Conservation (phyloP, 352 stramenopile species). For the Phytopythium chamaehyphon region DNA sequence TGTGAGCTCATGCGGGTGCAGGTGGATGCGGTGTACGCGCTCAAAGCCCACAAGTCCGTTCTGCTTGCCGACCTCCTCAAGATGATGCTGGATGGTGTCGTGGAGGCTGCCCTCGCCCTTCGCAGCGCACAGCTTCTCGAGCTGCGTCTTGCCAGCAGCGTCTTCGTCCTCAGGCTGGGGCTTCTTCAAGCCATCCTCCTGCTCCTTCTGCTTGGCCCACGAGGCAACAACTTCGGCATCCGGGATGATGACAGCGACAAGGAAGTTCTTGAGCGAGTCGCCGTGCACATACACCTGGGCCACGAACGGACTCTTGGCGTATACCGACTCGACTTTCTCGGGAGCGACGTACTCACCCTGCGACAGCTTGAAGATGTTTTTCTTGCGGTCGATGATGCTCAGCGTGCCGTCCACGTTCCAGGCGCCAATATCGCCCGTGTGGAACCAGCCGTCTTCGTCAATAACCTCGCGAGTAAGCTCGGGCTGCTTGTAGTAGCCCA, state of each 20-base stretch:
- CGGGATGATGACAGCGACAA: conserved; percentile 90
- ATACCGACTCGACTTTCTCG: conserved; percentile 95
- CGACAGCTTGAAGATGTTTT: conserved; percentile 91
- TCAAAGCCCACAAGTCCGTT: conserved; percentile 89
- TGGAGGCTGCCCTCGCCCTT: conserved; percentile 27
- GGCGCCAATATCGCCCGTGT: conserved; percentile 92
- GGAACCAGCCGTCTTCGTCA: conserved; percentile 90
- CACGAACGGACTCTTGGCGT: conserved; percentile 86
- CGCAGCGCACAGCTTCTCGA: conserved; percentile 20
- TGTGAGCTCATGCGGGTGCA: conserved; percentile 86
- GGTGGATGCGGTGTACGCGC: conserved; percentile 83
- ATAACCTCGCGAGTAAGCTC: conserved; percentile 86
- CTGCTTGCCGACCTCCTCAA: conserved; percentile 38
- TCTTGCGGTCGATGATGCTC: conserved; percentile 85
- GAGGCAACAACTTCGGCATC: conserved; percentile 49
- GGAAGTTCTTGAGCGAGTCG: conserved; percentile 89
- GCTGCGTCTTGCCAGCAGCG: conserved; percentile 9
- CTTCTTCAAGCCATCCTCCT: conserved; percentile 5
- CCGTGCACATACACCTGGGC: conserved; percentile 92
- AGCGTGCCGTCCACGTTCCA: conserved; percentile 91
- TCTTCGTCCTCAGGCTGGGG: conserved; percentile 19
- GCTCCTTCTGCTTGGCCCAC: conserved; percentile 30
- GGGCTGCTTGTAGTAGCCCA: conserved; percentile 91
- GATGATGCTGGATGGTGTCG: conserved; percentile 24
- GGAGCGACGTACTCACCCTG: conserved; percentile 94